A percentile compares a stretch with the other conserved stretches of the same genome.
These are phyloP conservation scores for Coemansia sp. DNA, from an alignment of 192 early-diverging fungal species.

Conservation along the genomic window DNA sequence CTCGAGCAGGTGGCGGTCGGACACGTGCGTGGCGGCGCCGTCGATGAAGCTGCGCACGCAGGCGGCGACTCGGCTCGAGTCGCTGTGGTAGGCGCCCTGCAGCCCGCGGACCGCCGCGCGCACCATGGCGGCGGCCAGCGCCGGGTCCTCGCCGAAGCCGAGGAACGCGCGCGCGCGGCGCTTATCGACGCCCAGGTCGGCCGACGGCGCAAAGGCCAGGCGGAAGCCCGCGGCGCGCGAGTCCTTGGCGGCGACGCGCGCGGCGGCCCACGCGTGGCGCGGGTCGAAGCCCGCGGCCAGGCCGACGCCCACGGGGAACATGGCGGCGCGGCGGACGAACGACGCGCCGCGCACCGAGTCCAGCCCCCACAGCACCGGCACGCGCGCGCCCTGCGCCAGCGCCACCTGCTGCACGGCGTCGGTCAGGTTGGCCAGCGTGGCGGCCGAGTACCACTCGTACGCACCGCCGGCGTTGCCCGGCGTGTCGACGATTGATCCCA, in stretches of 20 bases:
- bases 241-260: conserved; percentile 57
- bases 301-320: conserved; percentile 57
- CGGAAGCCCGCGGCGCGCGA: conserved; percentile 55
- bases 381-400: conserved; percentile 38
- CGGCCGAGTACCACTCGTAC: conserved; percentile 47
- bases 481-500: conserved; percentile 56
- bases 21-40: background rate
- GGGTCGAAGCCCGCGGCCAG: conserved; percentile 59
- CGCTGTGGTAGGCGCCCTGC: conserved; percentile 64
- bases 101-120: conserved; percentile 51
- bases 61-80: conserved; percentile 55
- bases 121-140: conserved; percentile 51
- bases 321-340: conserved; percentile 52
- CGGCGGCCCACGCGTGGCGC: conserved; percentile 52
- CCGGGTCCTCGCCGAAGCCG: conserved; percentile 57
- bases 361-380: conserved; percentile 59
- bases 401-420: conserved; percentile 53
- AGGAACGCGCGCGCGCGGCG: conserved; percentile 35
- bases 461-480: conserved; percentile 46
- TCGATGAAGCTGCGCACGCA: conserved; percentile 59
- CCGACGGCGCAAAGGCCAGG: conserved; percentile 54
- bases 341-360: conserved; percentile 58
- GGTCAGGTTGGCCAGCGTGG: conserved; percentile 48
- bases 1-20: conserved; percentile 47
- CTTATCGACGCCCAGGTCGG: conserved; percentile 56